phyloP scores from a whole-genome alignment of 2,329 filamentous ascomycete species.

The Apiospora rasikravindrae region DNA sequence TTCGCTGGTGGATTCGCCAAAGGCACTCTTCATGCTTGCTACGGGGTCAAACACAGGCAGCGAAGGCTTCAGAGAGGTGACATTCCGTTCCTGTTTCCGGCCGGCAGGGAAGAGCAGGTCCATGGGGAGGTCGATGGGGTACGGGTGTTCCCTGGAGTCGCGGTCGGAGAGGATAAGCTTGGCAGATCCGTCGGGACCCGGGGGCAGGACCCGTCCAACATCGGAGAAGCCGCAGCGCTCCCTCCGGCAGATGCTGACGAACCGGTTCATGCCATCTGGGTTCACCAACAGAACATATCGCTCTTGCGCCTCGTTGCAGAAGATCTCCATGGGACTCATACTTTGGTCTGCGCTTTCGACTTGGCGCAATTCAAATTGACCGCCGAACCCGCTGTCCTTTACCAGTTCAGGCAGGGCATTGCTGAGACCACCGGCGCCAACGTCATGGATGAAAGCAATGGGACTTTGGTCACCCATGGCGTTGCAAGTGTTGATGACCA shows the following conservation, averaged over 20 bases:
- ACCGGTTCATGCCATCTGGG: constrained; percentile 79
- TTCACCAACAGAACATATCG: constrained; percentile 92
- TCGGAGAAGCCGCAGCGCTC: constrained; percentile 93
- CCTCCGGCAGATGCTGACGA: constrained; percentile 68
- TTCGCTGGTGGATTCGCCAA: constrained; percentile 58
- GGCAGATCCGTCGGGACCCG: constrained; percentile 66
- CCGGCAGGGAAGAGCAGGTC: constrained; percentile 25
- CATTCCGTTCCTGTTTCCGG: constrained; percentile 21
- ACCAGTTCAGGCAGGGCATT: constrained; percentile 75
- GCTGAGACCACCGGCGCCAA: constrained; percentile 88
- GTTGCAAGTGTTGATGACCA: constrained; percentile 95
- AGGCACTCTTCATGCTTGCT: constrained; percentile 68
- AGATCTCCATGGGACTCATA: constrained; percentile 96
- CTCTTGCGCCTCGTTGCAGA: constrained; percentile 97
- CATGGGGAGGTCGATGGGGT: constrained; percentile 27
- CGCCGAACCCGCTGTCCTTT: constrained; percentile 83
- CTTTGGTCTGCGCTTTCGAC: constrained; percentile 87
- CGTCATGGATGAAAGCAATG: constrained; percentile 96
- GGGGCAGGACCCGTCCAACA: constrained; percentile 76
- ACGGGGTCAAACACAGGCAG: constrained; percentile 67
- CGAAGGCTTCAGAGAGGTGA: constrained; percentile 29
- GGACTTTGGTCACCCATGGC: constrained; percentile 84
- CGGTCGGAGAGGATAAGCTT: constrained; percentile 68
- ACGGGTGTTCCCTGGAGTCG: constrained; percentile 25
- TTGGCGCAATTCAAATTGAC: constrained; percentile 91